A percentile compares a stretch with the other conserved stretches of the same genome.
Evolutionary conservation across 2,329 filamentous ascomycete species (phyloP).

Genomic region (Trichoderma arundinaceum): DNA sequence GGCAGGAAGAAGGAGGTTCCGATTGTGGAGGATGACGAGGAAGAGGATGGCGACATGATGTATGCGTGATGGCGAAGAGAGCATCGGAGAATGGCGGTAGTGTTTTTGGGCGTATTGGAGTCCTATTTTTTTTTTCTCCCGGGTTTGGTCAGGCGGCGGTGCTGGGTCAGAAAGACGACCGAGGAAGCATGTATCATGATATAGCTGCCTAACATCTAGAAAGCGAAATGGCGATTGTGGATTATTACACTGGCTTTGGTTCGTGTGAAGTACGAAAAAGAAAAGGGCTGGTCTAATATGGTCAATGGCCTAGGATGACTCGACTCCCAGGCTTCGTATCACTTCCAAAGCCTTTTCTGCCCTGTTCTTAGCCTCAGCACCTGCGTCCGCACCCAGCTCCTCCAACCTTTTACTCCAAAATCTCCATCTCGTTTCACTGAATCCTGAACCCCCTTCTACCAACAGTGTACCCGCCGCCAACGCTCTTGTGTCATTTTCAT

Average conservation of each 20-base stretch:
- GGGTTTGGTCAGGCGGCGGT: not conserved
- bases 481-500: slow-evolving; percentile 34
- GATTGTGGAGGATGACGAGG: slow-evolving; percentile 56
- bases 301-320: not conserved
- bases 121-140: not conserved
- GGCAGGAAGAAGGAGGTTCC: slow-evolving; percentile 59
- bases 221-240: slow-evolving; percentile 15
- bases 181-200: slow-evolving; percentile 6
- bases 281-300: not conserved
- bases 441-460: slow-evolving; percentile 34
- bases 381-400: slow-evolving; percentile 34
- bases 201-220: slow-evolving; percentile 7
- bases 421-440: slow-evolving; percentile 40
- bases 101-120: slow-evolving; percentile 41
- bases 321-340: slow-evolving; percentile 37
- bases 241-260: not conserved
- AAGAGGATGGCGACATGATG: slow-evolving; percentile 56
- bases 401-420: slow-evolving; percentile 43
- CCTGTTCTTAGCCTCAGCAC: slow-evolving; percentile 34
- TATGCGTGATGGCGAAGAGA: slow-evolving; percentile 41
- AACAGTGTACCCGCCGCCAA: slow-evolving; percentile 37
- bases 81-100: too few relatives aligned
- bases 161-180: not conserved
- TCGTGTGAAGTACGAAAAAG: not conserved
- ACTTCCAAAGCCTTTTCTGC: slow-evolving; percentile 34